Conservation (phyloP, 176 grass and related monocot species). For the Olyra latifolia region DNA sequence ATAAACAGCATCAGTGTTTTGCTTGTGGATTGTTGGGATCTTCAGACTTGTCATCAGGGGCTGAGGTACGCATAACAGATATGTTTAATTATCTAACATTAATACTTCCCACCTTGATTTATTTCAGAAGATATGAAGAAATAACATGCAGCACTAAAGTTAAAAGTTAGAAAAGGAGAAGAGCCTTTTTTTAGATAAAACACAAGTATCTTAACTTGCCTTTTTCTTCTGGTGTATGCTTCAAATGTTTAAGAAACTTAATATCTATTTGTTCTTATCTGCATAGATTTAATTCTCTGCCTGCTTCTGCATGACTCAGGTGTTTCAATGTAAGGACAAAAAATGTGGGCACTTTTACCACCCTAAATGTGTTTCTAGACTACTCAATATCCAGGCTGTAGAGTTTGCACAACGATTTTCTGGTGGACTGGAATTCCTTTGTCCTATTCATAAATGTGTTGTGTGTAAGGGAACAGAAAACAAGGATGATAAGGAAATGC, state of each 20-base stretch:
- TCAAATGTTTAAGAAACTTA: not conserved
- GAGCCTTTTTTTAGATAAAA: not conserved
- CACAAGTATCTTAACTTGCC: not conserved
- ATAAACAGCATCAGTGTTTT: conserved; percentile 63
- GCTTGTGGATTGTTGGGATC: conserved; percentile 58
- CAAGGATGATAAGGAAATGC: conserved; percentile 41
- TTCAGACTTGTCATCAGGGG: conserved; percentile 41
- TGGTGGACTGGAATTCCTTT: conserved; percentile 52
- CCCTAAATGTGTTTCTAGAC: conserved; percentile 61
- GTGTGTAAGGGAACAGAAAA: conserved; percentile 51
- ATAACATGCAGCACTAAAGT: not conserved
- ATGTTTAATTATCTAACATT: not conserved
- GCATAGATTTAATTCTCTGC: conserved; percentile 1
- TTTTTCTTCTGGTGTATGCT: not conserved
- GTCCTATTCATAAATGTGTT: conserved; percentile 68
- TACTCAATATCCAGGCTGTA: conserved; percentile 22
- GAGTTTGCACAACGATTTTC: conserved; percentile 39
- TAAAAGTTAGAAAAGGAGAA: not conserved
- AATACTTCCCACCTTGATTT: not conserved
- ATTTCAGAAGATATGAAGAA: conserved; percentile 7
- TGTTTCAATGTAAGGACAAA: conserved; percentile 55
- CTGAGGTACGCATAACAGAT: conserved; percentile 33
- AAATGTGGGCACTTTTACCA: conserved; percentile 87
- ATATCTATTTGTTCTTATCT: conserved; percentile 16
- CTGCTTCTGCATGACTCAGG: conserved; percentile 40